These are phyloP conservation scores for Scedosporium dehoogii DNA, from an alignment of 2,329 filamentous ascomycete species.

Conservation along the genomic window DNA sequence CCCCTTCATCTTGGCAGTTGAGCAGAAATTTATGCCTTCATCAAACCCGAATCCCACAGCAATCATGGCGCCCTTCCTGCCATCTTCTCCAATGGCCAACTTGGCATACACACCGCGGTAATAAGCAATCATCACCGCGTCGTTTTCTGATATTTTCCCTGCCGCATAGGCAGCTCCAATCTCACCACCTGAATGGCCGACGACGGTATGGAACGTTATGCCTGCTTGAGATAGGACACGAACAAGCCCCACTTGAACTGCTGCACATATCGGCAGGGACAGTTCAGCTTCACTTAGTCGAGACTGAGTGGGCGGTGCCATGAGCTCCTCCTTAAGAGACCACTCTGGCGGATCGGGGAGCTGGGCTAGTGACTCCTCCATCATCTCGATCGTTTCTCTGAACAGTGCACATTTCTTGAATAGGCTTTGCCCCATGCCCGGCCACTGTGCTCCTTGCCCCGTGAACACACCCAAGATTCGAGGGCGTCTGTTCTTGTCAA, in stretches of 20 bases:
- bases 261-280: slow-evolving; percentile 30
- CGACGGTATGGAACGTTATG: slow-evolving; percentile 18
- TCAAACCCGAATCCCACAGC: slow-evolving; percentile 11
- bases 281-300: slow-evolving; percentile 15
- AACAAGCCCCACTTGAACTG: slow-evolving; percentile 30
- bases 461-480: neutral
- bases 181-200: slow-evolving; percentile 28
- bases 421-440: neutral
- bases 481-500: too few relatives aligned
- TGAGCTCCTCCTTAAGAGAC: neutral
- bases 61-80: slow-evolving; percentile 18
- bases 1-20: slow-evolving; percentile 2
- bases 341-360: neutral
- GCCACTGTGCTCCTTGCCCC: neutral
- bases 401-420: slow-evolving; percentile 11
- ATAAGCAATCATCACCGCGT: slow-evolving; percentile 22
- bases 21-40: neutral
- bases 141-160: slow-evolving; percentile 12
- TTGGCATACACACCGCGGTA: slow-evolving; percentile 16
- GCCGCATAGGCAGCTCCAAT: slow-evolving; percentile 27
- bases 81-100: neutral
- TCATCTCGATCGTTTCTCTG: slow-evolving; percentile 8
- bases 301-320: slow-evolving; percentile 10
- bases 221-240: slow-evolving; percentile 21
- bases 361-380: neutral